These are phyloP conservation scores for Colletotrichum higginsianum DNA, from an alignment of 2,329 filamentous ascomycete species.

Conservation along the genomic window DNA sequence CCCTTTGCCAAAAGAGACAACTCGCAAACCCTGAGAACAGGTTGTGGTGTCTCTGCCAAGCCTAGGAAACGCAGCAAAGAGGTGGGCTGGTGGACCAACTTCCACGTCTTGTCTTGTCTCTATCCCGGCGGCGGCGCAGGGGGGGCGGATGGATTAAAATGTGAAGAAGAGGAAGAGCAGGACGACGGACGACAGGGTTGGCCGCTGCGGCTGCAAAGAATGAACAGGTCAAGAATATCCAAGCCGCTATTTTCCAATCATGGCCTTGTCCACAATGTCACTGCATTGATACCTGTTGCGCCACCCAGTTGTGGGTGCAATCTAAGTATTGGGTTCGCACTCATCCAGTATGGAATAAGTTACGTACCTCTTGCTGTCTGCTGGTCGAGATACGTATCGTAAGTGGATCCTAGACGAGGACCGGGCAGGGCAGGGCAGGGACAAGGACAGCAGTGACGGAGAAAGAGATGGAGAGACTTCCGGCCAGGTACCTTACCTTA, in stretches of 20 bases:
- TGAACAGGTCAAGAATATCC: neutral
- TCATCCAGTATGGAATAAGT: neutral
- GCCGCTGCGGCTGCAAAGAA: slow-evolving; percentile 7
- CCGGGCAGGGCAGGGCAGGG: slow-evolving; percentile 18
- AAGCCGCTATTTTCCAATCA: neutral
- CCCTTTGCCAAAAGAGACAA: slow-evolving; percentile 27
- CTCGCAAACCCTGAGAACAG: slow-evolving; percentile 20
- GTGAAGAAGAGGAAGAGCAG: neutral
- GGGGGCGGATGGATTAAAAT: neutral
- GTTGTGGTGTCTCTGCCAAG: slow-evolving; percentile 34
- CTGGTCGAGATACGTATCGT: neutral
- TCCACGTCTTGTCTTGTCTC: slow-evolving; percentile 17
- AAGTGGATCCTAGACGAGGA: neutral
- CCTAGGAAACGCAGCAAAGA: slow-evolving; percentile 17
- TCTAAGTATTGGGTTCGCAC: neutral
- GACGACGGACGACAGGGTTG: slow-evolving; percentile 22
- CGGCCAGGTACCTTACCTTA: slow-evolving; percentile 38
- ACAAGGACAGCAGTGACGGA: slow-evolving; percentile 22
- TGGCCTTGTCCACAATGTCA: too few relatives aligned
- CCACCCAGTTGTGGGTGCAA: too few relatives aligned
- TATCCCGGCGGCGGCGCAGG: neutral
- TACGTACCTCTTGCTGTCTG: neutral
- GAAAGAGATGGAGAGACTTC: slow-evolving; percentile 30
- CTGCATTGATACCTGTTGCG: too few relatives aligned
- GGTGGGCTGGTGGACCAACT: slow-evolving; percentile 28